These are phyloP conservation scores for Sisymbrium irio DNA, from an alignment of 345 rosid genomes.

Conservation along the genomic window DNA sequence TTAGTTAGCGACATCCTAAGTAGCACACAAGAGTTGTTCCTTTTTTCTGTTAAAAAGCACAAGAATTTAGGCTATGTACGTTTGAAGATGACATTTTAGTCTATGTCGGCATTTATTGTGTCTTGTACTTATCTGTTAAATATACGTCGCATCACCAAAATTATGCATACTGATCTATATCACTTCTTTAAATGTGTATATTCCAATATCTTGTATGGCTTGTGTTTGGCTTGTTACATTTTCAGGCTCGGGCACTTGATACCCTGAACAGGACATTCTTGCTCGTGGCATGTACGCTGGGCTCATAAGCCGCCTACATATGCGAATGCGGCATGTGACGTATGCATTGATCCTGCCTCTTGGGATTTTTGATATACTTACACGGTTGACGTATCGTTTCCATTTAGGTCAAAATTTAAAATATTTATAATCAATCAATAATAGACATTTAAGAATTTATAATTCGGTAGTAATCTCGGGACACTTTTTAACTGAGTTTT, in stretches of 20 bases:
- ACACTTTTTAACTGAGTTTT: not conserved
- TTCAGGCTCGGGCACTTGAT: not conserved
- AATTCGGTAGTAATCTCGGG: not conserved
- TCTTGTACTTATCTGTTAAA: not conserved
- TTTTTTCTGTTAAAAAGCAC: not conserved
- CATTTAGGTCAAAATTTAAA: not conserved
- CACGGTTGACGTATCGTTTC: too few relatives aligned
- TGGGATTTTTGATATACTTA: not conserved
- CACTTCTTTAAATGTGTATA: not conserved
- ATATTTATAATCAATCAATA: not conserved
- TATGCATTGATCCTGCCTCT: not conserved
- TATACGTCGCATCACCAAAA: not conserved
- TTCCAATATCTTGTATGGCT: not conserved
- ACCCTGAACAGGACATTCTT: not conserved
- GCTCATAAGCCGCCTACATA: not conserved
- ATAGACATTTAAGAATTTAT: not conserved
- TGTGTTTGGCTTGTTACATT: not conserved
- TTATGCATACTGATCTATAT: not conserved
- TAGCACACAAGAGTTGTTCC: not conserved
- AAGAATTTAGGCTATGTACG: not conserved
- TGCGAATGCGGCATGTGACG: not conserved
- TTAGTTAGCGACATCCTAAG: conserved; percentile 4
- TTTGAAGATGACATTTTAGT: not conserved
- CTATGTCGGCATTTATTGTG: not conserved
- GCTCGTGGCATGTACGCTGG: not conserved